Evolutionary conservation across 805 yeast genomes (phyloP).

Genomic region (Kodamaea leandrae): DNA sequence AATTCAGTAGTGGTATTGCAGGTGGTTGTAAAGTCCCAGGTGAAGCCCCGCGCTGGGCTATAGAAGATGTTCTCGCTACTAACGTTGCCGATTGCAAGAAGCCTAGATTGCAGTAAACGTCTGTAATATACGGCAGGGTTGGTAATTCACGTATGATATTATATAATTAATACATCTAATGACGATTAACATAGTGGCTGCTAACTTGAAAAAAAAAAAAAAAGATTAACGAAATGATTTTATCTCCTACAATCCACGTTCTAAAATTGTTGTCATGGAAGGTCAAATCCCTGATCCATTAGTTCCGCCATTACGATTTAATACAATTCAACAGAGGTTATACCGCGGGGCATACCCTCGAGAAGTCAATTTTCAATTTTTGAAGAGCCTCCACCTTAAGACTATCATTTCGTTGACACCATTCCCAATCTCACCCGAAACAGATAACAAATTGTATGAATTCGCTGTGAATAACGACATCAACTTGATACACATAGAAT

Average conservation of each 20-base stretch:
- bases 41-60: constrained; percentile 67
- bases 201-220: too few relatives aligned
- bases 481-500: constrained; percentile 62
- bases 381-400: constrained; percentile 60
- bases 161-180: neutral
- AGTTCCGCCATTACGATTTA: constrained; percentile 79
- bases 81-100: constrained; percentile 64
- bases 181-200: too few relatives aligned
- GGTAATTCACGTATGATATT: neutral
- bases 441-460: constrained; percentile 48
- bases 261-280: too few relatives aligned
- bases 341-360: constrained; percentile 89
- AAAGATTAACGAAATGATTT: neutral
- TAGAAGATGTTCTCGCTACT: constrained; percentile 71
- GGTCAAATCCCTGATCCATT: constrained; percentile 20
- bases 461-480: constrained; percentile 59
- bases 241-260: too few relatives aligned
- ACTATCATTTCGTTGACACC: constrained; percentile 82
- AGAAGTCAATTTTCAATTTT: constrained; percentile 64
- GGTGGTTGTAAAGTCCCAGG: constrained; percentile 62
- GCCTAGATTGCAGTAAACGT: constrained; percentile 21
- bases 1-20: constrained; percentile 73
- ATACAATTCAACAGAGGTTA: constrained; percentile 63
- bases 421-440: constrained; percentile 54
- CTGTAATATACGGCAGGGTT: neutral